Base-by-base conservation (phyloP, 2,329 filamentous ascomycete species). In the Alternaria sp. region DNA sequence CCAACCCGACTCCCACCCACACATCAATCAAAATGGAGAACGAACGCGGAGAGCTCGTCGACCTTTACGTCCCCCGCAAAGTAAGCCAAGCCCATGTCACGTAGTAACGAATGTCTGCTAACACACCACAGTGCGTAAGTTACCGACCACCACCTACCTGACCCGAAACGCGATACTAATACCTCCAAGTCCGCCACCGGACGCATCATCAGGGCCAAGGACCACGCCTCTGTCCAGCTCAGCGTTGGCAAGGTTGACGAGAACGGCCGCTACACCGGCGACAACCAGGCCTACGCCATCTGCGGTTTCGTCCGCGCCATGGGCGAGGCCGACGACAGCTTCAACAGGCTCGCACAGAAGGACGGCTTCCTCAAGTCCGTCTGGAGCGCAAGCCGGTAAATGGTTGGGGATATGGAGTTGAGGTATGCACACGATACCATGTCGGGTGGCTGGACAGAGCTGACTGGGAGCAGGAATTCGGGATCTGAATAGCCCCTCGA, bases 181-280 rank as follows among this genome's bases (percentile, higher is more conserved):
- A 14, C 33, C 43, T n/a, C n/a, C 44, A 61, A 73, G 69, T 72
- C 71, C 56, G 72, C 71, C 58, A 74, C 72, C 63, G 71, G 97
- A 93, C 93, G 96, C 87, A 97, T 98, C 89, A 98, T 99, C 91
- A 97, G 97, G 89, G 94, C 96, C 88, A 97, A 98, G 88, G 96
- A 99, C 87, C 96, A 99, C 89, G 95, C 93, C 79, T 97, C 93
- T 70, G 96, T 98, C 79, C 96, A 99, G 87, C 93, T 99, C 85
- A 93, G 91, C 79, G 88, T 99, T 82, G 95, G 91, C 85, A 98
- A 97, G 88, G 96, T 99, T 79, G 95, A 98, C 85, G 96, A 99
- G 91, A 96, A 94, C 87, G 96, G 96, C 83, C 93, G 94, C 79
- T 94, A 94, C 86, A 93, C 93, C 76, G 94, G 95, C 85, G 96